Evolutionary conservation across 148 eudicot genomes (phyloP).

Genomic region (Cornus controversa): DNA sequence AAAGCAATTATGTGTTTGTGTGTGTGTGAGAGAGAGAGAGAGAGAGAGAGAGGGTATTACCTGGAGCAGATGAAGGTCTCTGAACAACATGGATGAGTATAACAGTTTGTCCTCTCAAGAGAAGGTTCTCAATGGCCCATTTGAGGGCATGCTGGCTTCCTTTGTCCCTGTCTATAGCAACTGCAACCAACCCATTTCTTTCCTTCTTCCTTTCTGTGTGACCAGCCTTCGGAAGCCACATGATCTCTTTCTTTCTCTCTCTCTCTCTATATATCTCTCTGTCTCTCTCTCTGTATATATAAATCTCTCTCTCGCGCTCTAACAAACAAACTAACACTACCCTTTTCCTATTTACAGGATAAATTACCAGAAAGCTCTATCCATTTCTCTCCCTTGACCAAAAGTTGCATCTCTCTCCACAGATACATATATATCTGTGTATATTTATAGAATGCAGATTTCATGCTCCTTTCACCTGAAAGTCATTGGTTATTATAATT

Average conservation of each 20-base stretch:
- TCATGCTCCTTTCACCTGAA: neutral
- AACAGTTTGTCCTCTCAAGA: conserved; percentile 43
- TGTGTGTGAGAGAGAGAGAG: neutral
- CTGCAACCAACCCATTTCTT: conserved; percentile 55
- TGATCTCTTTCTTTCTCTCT: conserved; percentile 19
- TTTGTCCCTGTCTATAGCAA: conserved; percentile 61
- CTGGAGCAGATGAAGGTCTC: conserved; percentile 26
- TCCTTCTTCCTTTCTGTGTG: conserved; percentile 20
- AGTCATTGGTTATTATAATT: neutral
- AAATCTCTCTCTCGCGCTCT: neutral
- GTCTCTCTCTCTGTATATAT: neutral
- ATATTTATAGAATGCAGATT: neutral
- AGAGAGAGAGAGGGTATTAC: conserved; percentile 6
- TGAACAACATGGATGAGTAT: conserved; percentile 64
- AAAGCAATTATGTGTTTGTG: neutral
- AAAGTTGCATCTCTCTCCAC: neutral
- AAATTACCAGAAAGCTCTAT: neutral
- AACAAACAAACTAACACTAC: neutral
- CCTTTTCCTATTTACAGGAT: neutral
- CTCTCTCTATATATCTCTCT: neutral
- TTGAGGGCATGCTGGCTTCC: conserved; percentile 53
- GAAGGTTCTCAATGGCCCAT: conserved; percentile 57
- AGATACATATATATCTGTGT: no score
- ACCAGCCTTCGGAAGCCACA: conserved; percentile 44
- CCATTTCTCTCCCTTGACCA: neutral